Base-by-base conservation (phyloP, 805 yeast species). In the Ogataea salicorniae region DNA sequence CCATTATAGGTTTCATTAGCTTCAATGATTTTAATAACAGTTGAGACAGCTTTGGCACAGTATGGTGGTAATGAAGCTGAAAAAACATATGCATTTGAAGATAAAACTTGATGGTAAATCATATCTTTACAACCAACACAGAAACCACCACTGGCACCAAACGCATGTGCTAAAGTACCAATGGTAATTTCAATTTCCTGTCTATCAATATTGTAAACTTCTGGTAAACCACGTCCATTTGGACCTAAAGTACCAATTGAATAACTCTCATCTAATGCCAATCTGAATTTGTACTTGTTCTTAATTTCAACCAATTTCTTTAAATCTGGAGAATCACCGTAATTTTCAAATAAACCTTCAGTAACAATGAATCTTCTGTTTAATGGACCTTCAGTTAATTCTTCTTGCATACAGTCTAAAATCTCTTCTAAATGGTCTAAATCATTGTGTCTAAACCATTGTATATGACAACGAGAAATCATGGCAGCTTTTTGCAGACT, bases 11-110 rank as follows among this genome's bases (percentile, higher is more conserved):
- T 37, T 31, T 60, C 60, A 37, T 62, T 55, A 23, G 67, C 54
- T 37, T 72, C 74, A 52, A 88, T 70, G 37, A 80, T 64, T 15
- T 70, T 60, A 37, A 88, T 70, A 41, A 54, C 61, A 20, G 67
- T 51, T 1, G 87, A 76, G 1, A 77, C 78, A 2, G 83, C 81
- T 47, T 72, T 76, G 1, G 96, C 95, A 39, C 89, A 78, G 67
- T 86, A 92, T 22, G 97, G 95, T 13, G 99, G 98, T 63, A 92
- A 77, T 1, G 97, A 79, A 7, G 99, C 99, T 59, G 95, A 86
- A 65, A 88, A 94, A 51, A 94, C 94, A 63, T 89, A 94, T 3
- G 96, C 97, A 54, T 76, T 75, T 14, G 96, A 87, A 22, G 89
- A 85, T 59, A 94, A 84, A 64, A 96, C 81, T 74, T 94, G 99